Evolutionary conservation across 768 basidiomycete species (phyloP).

Genomic region (Gloeostereum incarnatum): DNA sequence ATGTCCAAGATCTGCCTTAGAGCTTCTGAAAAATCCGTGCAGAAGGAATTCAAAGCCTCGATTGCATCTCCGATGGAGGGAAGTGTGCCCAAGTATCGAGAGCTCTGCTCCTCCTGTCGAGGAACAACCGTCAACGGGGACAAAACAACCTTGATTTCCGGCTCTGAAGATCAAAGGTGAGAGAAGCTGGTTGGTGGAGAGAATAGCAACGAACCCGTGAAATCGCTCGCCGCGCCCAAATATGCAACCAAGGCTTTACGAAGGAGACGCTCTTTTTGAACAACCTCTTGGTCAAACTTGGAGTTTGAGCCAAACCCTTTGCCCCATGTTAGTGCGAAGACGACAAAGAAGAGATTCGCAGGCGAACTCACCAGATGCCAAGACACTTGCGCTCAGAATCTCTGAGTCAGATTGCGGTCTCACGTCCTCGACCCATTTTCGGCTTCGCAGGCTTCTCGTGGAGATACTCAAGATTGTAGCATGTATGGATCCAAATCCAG

Average conservation of each 20-base stretch:
- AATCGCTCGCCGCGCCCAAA: constrained; percentile 63
- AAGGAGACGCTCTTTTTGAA: constrained; percentile 45
- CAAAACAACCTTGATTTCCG: constrained; percentile 62
- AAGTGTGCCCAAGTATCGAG: constrained; percentile 60
- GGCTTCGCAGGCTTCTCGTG: constrained; percentile 55
- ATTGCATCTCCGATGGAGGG: constrained; percentile 72
- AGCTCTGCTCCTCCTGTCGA: constrained; percentile 45
- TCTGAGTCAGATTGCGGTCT: constrained; percentile 63
- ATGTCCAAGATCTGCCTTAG: constrained; percentile 62
- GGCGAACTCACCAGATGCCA: constrained; percentile 40
- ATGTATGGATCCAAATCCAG: constrained; percentile 84
- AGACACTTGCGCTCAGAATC: constrained; percentile 38
- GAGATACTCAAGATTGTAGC: constrained; percentile 68
- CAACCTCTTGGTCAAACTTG: constrained; percentile 52
- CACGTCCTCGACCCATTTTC: constrained; percentile 47
- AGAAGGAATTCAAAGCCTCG: constrained; percentile 54
- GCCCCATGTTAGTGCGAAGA: background rate
- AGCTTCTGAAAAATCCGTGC: constrained; percentile 47
- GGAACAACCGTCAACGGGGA: constrained; percentile 56
- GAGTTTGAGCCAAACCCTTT: constrained; percentile 43
- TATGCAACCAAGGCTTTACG: constrained; percentile 58
- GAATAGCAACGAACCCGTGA: constrained; percentile 35
- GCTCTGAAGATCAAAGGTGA: constrained; percentile 29
- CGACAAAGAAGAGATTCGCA: background rate
- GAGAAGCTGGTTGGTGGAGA: background rate